These are phyloP conservation scores for Cercis canadensis DNA, from an alignment of 306 rosid species.

Conservation along the genomic window DNA sequence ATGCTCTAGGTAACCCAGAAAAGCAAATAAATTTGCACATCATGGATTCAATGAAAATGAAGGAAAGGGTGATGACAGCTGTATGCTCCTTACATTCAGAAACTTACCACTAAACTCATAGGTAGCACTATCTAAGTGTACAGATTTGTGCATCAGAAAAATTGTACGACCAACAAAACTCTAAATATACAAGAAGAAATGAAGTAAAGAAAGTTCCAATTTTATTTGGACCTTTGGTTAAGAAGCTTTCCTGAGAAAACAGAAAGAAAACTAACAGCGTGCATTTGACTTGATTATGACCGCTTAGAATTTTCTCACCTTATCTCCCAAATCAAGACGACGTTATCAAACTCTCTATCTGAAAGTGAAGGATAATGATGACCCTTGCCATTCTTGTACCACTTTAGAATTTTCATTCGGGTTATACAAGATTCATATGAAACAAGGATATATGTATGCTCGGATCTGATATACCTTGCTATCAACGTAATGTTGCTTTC, in stretches of 20 bases:
- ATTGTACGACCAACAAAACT: too few relatives aligned
- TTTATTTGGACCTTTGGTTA: slow-evolving; percentile 21
- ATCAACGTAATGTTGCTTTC: slow-evolving; percentile 31
- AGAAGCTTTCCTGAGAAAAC: slow-evolving; percentile 6
- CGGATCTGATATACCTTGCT: slow-evolving; percentile 21
- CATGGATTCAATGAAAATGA: too few relatives aligned
- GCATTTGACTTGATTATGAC: slow-evolving; percentile 3
- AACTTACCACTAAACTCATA: too few relatives aligned
- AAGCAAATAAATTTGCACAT: too few relatives aligned
- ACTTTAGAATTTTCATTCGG: slow-evolving; percentile 30
- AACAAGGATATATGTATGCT: slow-evolving; percentile 23
- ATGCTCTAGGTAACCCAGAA: too few relatives aligned
- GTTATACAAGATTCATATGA: slow-evolving; percentile 19
- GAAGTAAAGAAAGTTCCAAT: not conserved
- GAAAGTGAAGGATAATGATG: slow-evolving; percentile 43
- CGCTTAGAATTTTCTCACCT: not conserved
- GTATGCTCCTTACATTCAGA: too few relatives aligned
- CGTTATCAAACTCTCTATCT: too few relatives aligned
- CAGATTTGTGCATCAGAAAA: too few relatives aligned
- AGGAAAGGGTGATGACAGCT: too few relatives aligned
- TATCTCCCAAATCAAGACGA: slow-evolving; percentile 1
- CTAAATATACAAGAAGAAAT: not conserved
- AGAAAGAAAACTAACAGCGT: slow-evolving; percentile 24
- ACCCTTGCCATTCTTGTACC: slow-evolving; percentile 23
- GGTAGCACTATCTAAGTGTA: too few relatives aligned